Conservation (phyloP, 306 rosid genomes). For the Amphicarpaea edgeworthii region DNA sequence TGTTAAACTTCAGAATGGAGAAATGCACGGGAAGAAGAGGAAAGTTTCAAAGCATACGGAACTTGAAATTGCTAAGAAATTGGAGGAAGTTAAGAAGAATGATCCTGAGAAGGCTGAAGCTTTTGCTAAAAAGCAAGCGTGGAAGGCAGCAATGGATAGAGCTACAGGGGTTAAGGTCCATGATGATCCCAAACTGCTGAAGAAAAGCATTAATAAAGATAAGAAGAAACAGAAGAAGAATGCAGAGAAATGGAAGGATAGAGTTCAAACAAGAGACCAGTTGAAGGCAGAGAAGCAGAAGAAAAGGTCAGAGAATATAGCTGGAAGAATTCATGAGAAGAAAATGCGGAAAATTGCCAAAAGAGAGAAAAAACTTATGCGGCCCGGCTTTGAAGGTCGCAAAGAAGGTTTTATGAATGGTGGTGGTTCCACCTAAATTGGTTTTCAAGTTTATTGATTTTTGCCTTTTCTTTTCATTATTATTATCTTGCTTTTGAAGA, state of each 20-base stretch:
- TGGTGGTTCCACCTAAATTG: constrained; percentile 35
- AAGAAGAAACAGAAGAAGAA: constrained; percentile 80
- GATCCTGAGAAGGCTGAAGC: constrained; percentile 80
- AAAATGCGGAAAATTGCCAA: constrained; percentile 72
- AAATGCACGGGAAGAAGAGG: constrained; percentile 62
- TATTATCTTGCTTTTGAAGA: constrained; percentile 6
- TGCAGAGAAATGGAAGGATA: constrained; percentile 78
- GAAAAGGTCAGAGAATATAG: constrained; percentile 76
- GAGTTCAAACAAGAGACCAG: constrained; percentile 68
- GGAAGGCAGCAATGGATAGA: constrained; percentile 83
- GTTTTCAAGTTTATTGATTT: constrained; percentile 20
- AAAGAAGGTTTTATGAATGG: constrained; percentile 76
- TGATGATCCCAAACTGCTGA: constrained; percentile 75
- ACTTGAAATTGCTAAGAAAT: constrained; percentile 77
- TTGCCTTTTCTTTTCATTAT: neutral
- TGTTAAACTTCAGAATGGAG: constrained; percentile 71
- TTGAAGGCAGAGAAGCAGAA: constrained; percentile 77
- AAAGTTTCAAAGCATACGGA: constrained; percentile 69
- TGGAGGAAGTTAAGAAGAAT: constrained; percentile 75
- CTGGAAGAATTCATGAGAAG: constrained; percentile 71
- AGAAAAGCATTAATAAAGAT: constrained; percentile 66
- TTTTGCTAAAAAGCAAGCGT: constrained; percentile 65
- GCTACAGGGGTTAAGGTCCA: constrained; percentile 88
- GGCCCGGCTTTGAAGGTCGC: constrained; percentile 92
- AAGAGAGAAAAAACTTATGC: constrained; percentile 91